Evolutionary conservation across 306 rosid species (phyloP), one percentile per base, ranked within the genome.

Genomic region (Hippophae tibetana): DNA sequence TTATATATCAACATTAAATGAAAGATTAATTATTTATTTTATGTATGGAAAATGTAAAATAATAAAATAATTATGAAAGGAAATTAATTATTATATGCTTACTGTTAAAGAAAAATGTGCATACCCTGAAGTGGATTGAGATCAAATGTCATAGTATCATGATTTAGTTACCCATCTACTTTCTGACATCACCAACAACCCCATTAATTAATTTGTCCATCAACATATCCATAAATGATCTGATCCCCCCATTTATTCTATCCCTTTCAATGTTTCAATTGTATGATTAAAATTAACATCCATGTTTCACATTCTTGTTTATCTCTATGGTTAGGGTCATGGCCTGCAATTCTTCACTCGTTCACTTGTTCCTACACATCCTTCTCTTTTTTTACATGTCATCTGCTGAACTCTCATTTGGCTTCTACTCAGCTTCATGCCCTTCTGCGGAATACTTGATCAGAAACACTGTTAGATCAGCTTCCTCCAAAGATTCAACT

Each of bases 401-500:
- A 46, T 62, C 54, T 13, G 86, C 75, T 41, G 66, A 69, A 56
- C 86, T 87, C 67, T 78, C 94, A 38, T 79, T 77, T 57, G 65
- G 79, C 66, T 87, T 87, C 81, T 90, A 90, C 66, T 80, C 72
- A 10, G 69, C 58, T 71, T 79, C 94, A 26, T 90, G 97, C 57
- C 97, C 95, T 12, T 2, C 84, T 1, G 97, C 94, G 1, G 97
- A 90, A 80, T 65, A 75, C 11, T 56, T 84, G 18, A 79, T 90
- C 48, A 72, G 84, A 73, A 73, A 77, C 74, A 72, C 79, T 4
- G 87, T 90, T 10, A 68, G 72, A 40, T 79, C 95, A 41, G 82
- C 87, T 65, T 81, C 90, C 50, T 70, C 82, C 10, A 26, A 9
- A 13, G 97, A 90, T 72, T 86, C 94, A 38, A 65, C 97, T 41